Evolutionary conservation across 1,284 basidiomycete genomes (phyloP).

Genomic region (Boletellus dicymbophilus): DNA sequence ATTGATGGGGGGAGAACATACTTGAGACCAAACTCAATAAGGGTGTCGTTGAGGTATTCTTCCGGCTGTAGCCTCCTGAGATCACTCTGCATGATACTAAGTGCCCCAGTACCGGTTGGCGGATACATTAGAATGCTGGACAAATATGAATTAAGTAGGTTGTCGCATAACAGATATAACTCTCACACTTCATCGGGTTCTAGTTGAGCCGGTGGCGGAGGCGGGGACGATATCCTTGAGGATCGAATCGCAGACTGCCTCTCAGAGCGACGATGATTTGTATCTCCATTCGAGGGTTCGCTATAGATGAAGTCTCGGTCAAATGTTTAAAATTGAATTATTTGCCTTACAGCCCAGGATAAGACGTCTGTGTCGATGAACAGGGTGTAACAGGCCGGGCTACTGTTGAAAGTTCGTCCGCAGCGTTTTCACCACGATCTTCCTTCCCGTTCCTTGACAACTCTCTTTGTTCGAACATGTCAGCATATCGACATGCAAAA

Average conservation of each 20-base stretch:
- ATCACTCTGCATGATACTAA: conserved; percentile 82
- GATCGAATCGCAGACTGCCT: conserved; percentile 24
- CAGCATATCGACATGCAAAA: not conserved
- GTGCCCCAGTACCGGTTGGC: conserved; percentile 63
- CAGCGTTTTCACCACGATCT: not conserved
- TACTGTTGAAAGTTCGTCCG: not conserved
- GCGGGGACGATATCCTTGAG: conserved; percentile 16
- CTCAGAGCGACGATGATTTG: conserved; percentile 33
- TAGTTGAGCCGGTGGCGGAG: conserved; percentile 38
- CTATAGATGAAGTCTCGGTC: conserved; percentile 11
- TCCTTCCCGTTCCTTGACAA: conserved; percentile 4
- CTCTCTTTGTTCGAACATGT: conserved; percentile 20
- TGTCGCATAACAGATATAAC: not conserved
- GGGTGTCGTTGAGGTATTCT: conserved; percentile 93
- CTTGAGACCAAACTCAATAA: conserved; percentile 96
- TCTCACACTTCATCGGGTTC: conserved; percentile 71
- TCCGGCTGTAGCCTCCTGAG: conserved; percentile 69
- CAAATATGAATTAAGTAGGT: not conserved
- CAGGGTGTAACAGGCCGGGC: conserved; percentile 17
- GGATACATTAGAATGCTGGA: conserved; percentile 78
- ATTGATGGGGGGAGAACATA: conserved; percentile 38
- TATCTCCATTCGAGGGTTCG: conserved; percentile 10
- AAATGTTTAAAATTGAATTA: not conserved
- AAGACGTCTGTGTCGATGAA: conserved; percentile 16
- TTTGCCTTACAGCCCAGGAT: conserved; percentile 20